These are phyloP conservation scores for Vitis cinerea DNA, from an alignment of 164 flowering plant species.

Conservation along the genomic window DNA sequence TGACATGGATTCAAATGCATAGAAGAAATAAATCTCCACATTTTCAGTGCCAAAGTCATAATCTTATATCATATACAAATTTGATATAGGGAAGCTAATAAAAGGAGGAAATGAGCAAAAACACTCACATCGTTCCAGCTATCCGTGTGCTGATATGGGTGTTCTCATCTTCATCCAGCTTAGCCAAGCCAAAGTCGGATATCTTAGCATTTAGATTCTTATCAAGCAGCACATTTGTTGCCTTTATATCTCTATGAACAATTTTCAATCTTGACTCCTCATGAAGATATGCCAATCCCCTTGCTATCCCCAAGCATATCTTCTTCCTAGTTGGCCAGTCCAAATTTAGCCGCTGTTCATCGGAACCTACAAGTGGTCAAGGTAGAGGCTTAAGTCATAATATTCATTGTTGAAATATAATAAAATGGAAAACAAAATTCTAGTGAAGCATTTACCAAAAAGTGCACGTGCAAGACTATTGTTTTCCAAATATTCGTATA, in stretches of 20 bases:
- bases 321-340: slow-evolving; percentile 62
- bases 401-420: too few species aligned
- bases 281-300: slow-evolving; percentile 66
- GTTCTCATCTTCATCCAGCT: slow-evolving; percentile 68
- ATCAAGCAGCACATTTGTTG: slow-evolving; percentile 69
- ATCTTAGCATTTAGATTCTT: slow-evolving; percentile 68
- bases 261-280: slow-evolving; percentile 69
- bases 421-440: not conserved
- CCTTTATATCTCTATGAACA: slow-evolving; percentile 73
- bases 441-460: slow-evolving; percentile 32
- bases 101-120: not conserved
- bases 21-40: too few species aligned
- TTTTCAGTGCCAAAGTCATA: too few species aligned
- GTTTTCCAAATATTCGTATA: slow-evolving; percentile 72
- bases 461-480: slow-evolving; percentile 69
- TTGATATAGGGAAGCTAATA: too few species aligned
- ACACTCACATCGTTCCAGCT: slow-evolving; percentile 79
- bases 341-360: slow-evolving; percentile 34
- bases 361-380: slow-evolving; percentile 21
- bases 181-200: slow-evolving; percentile 86
- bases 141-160: slow-evolving; percentile 78
- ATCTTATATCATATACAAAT: too few species aligned
- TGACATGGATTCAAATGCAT: too few species aligned
- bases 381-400: too few species aligned
- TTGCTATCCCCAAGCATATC: slow-evolving; percentile 61